Percentiles rank a stretch among this genome's conserved stretches.
Conservation (phyloP, 208 protist genomes). For the Novymonas esmeraldas region DNA sequence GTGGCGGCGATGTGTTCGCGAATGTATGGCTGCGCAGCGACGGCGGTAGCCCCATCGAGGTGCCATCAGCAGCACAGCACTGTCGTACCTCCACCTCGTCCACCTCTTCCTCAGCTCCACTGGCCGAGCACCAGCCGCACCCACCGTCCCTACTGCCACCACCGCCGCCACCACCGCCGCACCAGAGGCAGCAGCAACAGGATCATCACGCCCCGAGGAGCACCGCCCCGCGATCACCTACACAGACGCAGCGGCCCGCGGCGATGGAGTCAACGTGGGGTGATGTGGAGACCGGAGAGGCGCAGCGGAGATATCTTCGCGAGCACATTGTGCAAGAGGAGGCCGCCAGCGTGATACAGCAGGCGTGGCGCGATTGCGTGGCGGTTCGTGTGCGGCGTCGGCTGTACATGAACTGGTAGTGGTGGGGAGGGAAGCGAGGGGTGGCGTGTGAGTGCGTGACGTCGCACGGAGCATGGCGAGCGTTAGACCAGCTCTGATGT, state of each 20-base stretch:
- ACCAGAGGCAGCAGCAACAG: background rate
- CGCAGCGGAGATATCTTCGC: constrained; percentile 28
- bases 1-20: too few relatives aligned
- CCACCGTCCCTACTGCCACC: too few relatives aligned
- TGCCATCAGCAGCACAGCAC: too few relatives aligned
- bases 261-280: background rate
- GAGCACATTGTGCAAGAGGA: constrained; percentile 47
- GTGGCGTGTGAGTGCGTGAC: too few relatives aligned
- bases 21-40: too few relatives aligned
- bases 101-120: too few relatives aligned
- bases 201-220: background rate
- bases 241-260: background rate
- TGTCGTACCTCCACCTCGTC: too few relatives aligned
- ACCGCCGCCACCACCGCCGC: background rate
- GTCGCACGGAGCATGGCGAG: too few relatives aligned
- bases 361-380: constrained; percentile 28
- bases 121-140: too few relatives aligned
- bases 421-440: background rate
- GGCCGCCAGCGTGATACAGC: constrained; percentile 62
- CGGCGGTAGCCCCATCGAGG: too few relatives aligned
- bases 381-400: constrained; percentile 7
- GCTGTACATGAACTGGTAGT: background rate
- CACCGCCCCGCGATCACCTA: background rate
- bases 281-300: constrained; percentile 7
- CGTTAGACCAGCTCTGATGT: too few relatives aligned